Percentiles rank a stretch among this genome's conserved stretches.
phyloP scores from a whole-genome alignment of 1,284 basidiomycete species.

The Puccinia horiana region DNA sequence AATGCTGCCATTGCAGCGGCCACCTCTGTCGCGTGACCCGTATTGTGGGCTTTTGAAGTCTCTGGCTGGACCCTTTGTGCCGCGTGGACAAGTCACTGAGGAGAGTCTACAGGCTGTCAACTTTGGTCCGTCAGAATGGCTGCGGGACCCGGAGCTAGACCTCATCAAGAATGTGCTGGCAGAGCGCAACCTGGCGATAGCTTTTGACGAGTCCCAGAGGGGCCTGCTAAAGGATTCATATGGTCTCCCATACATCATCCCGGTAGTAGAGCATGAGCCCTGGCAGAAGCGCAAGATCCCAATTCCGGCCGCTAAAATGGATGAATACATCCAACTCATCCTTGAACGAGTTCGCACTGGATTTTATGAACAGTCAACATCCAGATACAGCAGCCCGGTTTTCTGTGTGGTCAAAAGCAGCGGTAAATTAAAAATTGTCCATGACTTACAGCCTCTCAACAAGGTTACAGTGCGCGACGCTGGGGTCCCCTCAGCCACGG shows the following conservation, averaged over 20 bases:
- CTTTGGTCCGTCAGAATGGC: not conserved
- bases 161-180: not conserved
- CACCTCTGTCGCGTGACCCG: not conserved
- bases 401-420: too few relatives aligned
- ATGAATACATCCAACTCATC: not conserved
- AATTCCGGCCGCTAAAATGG: not conserved
- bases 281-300: not conserved
- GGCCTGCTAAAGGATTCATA: too few relatives aligned
- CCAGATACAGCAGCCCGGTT: not conserved
- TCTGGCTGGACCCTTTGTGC: slow-evolving; percentile 6
- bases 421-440: not conserved
- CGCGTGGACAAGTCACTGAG: not conserved
- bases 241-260: not conserved
- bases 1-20: slow-evolving; percentile 14
- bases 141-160: not conserved
- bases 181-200: not conserved
- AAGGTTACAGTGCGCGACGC: not conserved
- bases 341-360: not conserved
- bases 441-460: not conserved
- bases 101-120: not conserved
- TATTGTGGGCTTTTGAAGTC: not conserved
- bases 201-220: too few relatives aligned
- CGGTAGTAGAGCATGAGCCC: not conserved
- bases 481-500: not conserved
- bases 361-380: not conserved